Evolutionary conservation across 2,329 filamentous ascomycete genomes (phyloP).

Genomic region (Chaetomiaceae sp.): DNA sequence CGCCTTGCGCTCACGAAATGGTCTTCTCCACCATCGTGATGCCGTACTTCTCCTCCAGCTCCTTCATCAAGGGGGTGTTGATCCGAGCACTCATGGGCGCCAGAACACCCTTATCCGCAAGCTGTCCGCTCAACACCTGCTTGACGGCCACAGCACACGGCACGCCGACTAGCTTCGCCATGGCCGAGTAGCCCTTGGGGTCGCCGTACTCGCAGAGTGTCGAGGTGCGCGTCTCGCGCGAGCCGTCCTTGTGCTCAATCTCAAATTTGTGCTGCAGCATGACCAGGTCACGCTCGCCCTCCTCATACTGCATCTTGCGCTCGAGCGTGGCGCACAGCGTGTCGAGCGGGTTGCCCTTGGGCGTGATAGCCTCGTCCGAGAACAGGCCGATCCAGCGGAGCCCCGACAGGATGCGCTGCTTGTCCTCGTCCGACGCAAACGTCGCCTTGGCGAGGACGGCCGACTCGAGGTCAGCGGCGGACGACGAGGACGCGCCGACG

Average conservation of each 20-base stretch:
- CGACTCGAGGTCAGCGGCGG: slow-evolving; percentile 65
- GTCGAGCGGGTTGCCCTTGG: slow-evolving; percentile 76
- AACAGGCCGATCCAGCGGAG: slow-evolving; percentile 68
- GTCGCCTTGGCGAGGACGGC: slow-evolving; percentile 71
- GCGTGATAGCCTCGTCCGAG: slow-evolving; percentile 62
- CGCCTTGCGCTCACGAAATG: slow-evolving; percentile 32
- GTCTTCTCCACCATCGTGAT: slow-evolving; percentile 70
- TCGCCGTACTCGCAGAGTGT: slow-evolving; percentile 81
- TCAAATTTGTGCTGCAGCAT: slow-evolving; percentile 79
- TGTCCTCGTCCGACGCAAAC: slow-evolving; percentile 66
- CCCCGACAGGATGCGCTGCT: slow-evolving; percentile 64
- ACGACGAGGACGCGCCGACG: slow-evolving; percentile 61
- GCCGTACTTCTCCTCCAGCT: slow-evolving; percentile 72
- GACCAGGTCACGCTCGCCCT: slow-evolving; percentile 79
- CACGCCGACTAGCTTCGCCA: slow-evolving; percentile 57
- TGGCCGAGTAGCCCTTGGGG: slow-evolving; percentile 71
- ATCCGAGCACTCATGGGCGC: slow-evolving; percentile 71
- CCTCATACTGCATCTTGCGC: slow-evolving; percentile 82
- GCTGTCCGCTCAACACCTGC: slow-evolving; percentile 71
- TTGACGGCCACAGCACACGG: slow-evolving; percentile 65
- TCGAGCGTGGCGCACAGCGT: slow-evolving; percentile 87
- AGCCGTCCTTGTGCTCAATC: slow-evolving; percentile 77
- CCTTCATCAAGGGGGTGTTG: slow-evolving; percentile 69
- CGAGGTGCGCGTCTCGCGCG: slow-evolving; percentile 69
- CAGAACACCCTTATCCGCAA: slow-evolving; percentile 68